phyloP scores from a whole-genome alignment of 352 stramenopile species.

The Pythium rishiriense region DNA sequence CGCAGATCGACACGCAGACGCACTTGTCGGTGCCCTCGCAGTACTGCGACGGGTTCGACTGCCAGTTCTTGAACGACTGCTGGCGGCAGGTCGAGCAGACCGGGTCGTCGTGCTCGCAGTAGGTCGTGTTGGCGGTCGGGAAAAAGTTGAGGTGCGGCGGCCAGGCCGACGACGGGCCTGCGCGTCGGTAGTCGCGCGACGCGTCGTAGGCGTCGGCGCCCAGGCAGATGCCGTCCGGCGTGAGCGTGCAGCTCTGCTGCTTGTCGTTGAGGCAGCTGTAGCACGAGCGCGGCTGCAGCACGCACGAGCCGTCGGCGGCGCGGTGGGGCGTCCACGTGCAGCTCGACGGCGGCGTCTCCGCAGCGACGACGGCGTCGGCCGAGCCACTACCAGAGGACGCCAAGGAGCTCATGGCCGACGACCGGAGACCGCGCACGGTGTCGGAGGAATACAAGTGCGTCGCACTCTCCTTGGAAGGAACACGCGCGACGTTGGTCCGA shows the following conservation, averaged over 20 bases:
- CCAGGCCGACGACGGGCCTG: constrained; percentile 31
- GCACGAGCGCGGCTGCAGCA: constrained; percentile 43
- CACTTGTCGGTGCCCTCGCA: constrained; percentile 41
- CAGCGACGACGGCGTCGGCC: constrained; percentile 1
- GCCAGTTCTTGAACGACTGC: constrained; percentile 35
- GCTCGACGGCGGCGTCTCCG: constrained; percentile 27
- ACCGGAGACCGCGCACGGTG: constrained; percentile 12
- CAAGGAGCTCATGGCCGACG: constrained; percentile 25
- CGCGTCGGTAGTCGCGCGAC: constrained; percentile 50
- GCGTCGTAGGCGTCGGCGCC: constrained; percentile 45
- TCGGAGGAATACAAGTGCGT: neutral
- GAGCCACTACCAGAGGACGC: constrained; percentile 11
- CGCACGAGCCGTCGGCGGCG: constrained; percentile 30
- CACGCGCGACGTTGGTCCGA: constrained; percentile 1
- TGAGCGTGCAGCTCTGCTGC: constrained; percentile 52
- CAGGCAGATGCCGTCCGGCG: constrained; percentile 43
- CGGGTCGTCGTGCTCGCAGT: constrained; percentile 45
- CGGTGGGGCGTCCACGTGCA: constrained; percentile 45
- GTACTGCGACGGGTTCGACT: constrained; percentile 48
- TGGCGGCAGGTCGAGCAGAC: constrained; percentile 39
- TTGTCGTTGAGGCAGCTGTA: constrained; percentile 24
- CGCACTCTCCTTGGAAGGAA: neutral
- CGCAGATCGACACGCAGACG: constrained; percentile 58
- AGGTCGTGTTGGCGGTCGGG: constrained; percentile 47
- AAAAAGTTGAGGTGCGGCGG: constrained; percentile 70